These are phyloP conservation scores for Saturnispora halmiae DNA, from an alignment of 805 yeast species.

Conservation along the genomic window DNA sequence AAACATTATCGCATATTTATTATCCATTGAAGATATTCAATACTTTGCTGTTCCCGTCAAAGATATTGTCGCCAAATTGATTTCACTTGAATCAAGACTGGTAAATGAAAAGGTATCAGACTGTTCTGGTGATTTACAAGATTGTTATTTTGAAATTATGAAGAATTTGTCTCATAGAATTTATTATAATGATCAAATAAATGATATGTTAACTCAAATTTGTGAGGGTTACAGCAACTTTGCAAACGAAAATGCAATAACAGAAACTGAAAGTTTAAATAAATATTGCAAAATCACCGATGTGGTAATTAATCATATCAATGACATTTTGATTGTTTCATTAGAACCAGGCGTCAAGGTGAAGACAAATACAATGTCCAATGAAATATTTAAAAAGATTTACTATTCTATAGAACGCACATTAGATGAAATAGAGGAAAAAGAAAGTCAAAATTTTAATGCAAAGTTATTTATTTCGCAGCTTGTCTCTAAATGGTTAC, in stretches of 20 bases:
- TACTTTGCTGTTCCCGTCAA: constrained; percentile 82
- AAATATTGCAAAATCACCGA: constrained; percentile 12
- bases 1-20: constrained; percentile 34
- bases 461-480: constrained; percentile 19
- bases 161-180: constrained; percentile 66
- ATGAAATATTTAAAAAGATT: constrained; percentile 1
- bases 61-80: constrained; percentile 57
- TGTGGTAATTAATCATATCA: constrained; percentile 21
- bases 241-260: background rate
- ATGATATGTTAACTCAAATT: constrained; percentile 60
- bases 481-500: constrained; percentile 27
- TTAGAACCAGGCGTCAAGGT: constrained; percentile 27
- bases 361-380: constrained; percentile 35
- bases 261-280: background rate
- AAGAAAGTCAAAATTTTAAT: constrained; percentile 14
- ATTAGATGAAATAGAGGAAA: constrained; percentile 14
- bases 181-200: constrained; percentile 78
- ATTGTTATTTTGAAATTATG: constrained; percentile 45
- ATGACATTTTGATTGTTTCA: constrained; percentile 20
- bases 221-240: constrained; percentile 16
- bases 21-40: constrained; percentile 64
- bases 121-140: constrained; percentile 31
- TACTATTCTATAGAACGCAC: background rate
- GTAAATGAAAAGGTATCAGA: background rate
- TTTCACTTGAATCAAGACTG: constrained; percentile 1